Percentiles rank a stretch among this genome's conserved stretches.
Conservation (phyloP, 2,329 filamentous ascomycete species). For the Microcyclospora tardicrescens region DNA sequence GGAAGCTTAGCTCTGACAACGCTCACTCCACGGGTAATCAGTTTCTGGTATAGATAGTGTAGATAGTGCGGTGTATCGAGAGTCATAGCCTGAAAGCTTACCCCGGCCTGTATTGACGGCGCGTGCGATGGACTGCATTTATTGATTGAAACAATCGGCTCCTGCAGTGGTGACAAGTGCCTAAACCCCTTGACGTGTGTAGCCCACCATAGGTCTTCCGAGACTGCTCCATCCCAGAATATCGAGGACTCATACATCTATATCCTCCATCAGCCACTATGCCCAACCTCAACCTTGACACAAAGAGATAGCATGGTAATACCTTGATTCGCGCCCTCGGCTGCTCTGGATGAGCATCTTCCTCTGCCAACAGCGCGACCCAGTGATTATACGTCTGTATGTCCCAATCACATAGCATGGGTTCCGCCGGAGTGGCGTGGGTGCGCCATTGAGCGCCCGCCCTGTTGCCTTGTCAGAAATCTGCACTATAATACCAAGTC, state of each 20-base stretch:
- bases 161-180: conserved; percentile 7
- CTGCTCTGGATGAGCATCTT: conserved; percentile 14
- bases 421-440: conserved; percentile 23
- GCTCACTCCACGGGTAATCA: conserved; percentile 15
- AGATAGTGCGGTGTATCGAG: conserved; percentile 29
- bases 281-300: background rate
- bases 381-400: conserved; percentile 31
- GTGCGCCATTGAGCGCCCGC: conserved; percentile 38
- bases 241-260: conserved; percentile 16
- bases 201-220: conserved; percentile 27
- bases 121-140: conserved; percentile 9
- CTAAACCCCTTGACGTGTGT: conserved; percentile 24
- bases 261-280: background rate
- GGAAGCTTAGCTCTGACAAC: conserved; percentile 21
- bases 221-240: conserved; percentile 16
- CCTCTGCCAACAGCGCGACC: conserved; percentile 20
- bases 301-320: background rate
- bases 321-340: conserved; percentile 16
- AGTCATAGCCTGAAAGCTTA: conserved; percentile 23
- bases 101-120: conserved; percentile 14
- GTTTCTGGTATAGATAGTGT: conserved; percentile 21
- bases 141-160: conserved; percentile 13
- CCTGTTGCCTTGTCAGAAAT: conserved; percentile 17
- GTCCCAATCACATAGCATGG: conserved; percentile 30
- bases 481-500: background rate